A percentile compares a stretch with the other conserved stretches of the same genome.
phyloP scores from a whole-genome alignment of 768 basidiomycete species.

The Podaxis sp. region DNA sequence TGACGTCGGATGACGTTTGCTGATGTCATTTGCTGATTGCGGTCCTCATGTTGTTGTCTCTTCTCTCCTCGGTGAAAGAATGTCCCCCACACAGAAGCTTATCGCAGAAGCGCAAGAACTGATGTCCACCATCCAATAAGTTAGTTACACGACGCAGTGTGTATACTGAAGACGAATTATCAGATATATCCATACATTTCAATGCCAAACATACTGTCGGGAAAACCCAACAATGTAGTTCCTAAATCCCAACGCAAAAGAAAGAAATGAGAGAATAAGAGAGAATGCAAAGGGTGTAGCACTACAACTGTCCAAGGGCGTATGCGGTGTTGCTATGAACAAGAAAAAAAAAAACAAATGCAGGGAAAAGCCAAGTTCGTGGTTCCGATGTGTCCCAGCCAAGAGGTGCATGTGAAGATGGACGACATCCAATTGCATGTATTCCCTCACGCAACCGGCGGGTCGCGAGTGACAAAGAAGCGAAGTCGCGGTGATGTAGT shows the following conservation, averaged over 20 bases:
- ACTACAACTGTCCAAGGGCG: constrained; percentile 9
- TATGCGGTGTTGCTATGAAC: constrained; percentile 5
- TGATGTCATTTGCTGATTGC: constrained; percentile 3
- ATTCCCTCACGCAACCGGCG: not conserved
- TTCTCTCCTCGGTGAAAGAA: not conserved
- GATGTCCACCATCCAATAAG: constrained; percentile 9
- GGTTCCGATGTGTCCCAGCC: constrained; percentile 2
- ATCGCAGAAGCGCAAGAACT: not conserved
- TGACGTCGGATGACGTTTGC: not conserved
- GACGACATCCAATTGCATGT: not conserved
- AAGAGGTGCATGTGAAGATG: not conserved
- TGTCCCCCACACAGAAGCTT: not conserved
- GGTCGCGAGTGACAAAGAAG: not conserved
- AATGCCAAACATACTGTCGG: not conserved
- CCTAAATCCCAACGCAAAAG: constrained; percentile 8
- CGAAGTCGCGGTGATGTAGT: not conserved
- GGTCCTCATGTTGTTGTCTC: not conserved
- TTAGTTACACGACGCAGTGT: constrained; percentile 6
- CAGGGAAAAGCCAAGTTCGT: not conserved
- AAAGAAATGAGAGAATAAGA: not conserved
- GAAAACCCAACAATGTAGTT: not conserved
- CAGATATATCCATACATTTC: not conserved
- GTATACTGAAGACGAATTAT: not conserved
- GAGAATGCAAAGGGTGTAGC: constrained; percentile 2
- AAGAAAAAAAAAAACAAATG: constrained; percentile 8